A percentile compares a stretch with the other conserved stretches of the same genome.
These are phyloP conservation scores for Ascochyta pisi DNA, from an alignment of 2,329 filamentous ascomycete genomes.

Conservation along the genomic window DNA sequence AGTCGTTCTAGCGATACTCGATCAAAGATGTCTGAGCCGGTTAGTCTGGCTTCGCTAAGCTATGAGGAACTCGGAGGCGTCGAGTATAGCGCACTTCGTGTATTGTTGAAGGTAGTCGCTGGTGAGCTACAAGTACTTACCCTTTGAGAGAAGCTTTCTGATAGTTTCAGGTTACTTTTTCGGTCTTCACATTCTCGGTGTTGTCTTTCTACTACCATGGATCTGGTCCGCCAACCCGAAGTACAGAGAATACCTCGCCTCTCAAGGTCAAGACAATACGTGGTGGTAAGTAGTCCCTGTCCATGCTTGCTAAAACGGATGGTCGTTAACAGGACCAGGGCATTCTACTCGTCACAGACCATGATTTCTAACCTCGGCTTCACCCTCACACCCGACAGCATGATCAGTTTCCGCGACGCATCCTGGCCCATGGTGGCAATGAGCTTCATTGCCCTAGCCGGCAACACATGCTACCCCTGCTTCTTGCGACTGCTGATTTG, in stretches of 20 bases:
- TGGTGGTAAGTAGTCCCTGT: conserved; percentile 56
- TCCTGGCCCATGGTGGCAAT: conserved; percentile 56
- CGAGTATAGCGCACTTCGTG: conserved; percentile 58
- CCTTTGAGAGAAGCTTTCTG: no score
- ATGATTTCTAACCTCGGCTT: conserved; percentile 61
- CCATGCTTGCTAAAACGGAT: no score
- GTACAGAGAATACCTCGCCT: conserved; percentile 55
- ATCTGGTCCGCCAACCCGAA: conserved; percentile 50
- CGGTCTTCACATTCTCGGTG: conserved; percentile 57
- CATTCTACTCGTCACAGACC: conserved; percentile 54
- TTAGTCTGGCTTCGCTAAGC: conserved; percentile 52
- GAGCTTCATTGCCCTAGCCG: conserved; percentile 58
- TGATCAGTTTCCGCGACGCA: conserved; percentile 63
- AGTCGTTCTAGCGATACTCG: conserved; percentile 12
- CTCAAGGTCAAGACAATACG: conserved; percentile 51
- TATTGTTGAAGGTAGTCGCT: conserved; percentile 56
- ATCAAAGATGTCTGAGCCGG: conserved; percentile 55
- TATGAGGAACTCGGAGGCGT: conserved; percentile 57
- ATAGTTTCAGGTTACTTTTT: conserved; percentile 52
- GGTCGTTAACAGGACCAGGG: conserved; percentile 9
- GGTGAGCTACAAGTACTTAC: conserved; percentile 30
- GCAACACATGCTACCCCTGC: conserved; percentile 64
- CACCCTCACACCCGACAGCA: conserved; percentile 62
- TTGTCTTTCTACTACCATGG: conserved; percentile 56
- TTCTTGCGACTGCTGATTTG: conserved; percentile 65